Percentiles rank a stretch among this genome's conserved stretches.
These are phyloP conservation scores for Stemphylium vesicarium DNA, from an alignment of 2,329 filamentous ascomycete genomes.

Conservation along the genomic window DNA sequence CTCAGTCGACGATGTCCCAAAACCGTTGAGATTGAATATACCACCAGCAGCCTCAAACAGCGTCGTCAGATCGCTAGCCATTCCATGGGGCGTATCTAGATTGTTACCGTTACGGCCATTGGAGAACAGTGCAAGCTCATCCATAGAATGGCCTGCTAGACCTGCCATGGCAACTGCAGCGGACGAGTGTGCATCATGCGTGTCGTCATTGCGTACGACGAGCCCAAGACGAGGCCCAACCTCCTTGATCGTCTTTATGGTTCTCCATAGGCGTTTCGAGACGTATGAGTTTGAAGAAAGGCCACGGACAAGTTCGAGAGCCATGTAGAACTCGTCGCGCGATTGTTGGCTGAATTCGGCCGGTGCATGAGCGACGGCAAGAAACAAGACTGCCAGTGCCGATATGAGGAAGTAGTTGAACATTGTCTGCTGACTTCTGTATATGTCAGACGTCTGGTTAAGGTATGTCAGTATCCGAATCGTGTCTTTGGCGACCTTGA, in stretches of 20 bases:
- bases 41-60: conserved; percentile 69
- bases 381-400: conserved; percentile 75
- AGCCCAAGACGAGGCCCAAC: conserved; percentile 74
- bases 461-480: conserved; percentile 73
- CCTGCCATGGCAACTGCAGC: conserved; percentile 71
- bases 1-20: conserved; percentile 40
- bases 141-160: conserved; percentile 66
- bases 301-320: conserved; percentile 74
- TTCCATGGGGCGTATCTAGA: conserved; percentile 62
- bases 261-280: conserved; percentile 75
- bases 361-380: conserved; percentile 77
- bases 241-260: conserved; percentile 72
- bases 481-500: conserved; percentile 78
- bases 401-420: conserved; percentile 83
- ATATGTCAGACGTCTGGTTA: conserved; percentile 74
- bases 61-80: conserved; percentile 68
- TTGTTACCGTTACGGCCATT: conserved; percentile 43
- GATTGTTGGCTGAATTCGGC: conserved; percentile 72
- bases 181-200: conserved; percentile 64
- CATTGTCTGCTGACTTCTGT: conserved; percentile 74
- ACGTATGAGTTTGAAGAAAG: conserved; percentile 75
- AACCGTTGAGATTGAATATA: conserved; percentile 38
- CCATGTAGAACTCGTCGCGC: conserved; percentile 79
- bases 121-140: conserved; percentile 60
- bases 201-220: conserved; percentile 51